phyloP scores from a whole-genome alignment of 2,329 filamentous ascomycete species.

The Sporothrix protearum region DNA sequence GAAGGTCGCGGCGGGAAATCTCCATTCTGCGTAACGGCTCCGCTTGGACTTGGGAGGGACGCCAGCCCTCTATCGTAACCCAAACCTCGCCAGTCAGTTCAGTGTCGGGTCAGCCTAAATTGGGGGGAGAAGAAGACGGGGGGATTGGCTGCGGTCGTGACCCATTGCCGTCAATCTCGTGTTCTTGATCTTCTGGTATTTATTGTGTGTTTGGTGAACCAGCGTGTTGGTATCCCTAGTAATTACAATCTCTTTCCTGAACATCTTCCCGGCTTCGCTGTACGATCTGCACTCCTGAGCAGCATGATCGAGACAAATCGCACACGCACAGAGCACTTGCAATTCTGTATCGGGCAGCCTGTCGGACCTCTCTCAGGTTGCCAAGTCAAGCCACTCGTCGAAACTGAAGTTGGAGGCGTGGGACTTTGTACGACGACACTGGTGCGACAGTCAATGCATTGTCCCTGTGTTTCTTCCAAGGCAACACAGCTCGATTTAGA shows the following conservation, averaged over 20 bases:
- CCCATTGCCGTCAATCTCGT: not conserved
- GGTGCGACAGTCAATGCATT: not conserved
- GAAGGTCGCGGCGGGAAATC: not conserved
- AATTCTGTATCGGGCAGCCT: not conserved
- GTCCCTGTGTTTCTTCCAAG: not conserved
- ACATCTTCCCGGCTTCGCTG: not conserved
- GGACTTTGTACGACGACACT: not conserved
- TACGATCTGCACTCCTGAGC: not conserved
- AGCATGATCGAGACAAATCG: slow-evolving; percentile 5
- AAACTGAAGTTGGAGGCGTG: not conserved
- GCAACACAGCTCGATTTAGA: not conserved
- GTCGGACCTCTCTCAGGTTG: not conserved
- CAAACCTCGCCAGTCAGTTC: not conserved
- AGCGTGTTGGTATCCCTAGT: not conserved
- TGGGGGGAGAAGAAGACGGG: not conserved
- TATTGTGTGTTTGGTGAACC: not conserved
- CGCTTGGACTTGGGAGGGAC: not conserved
- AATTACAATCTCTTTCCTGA: not conserved
- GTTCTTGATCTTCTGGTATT: not conserved
- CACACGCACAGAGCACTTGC: not conserved
- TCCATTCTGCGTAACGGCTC: not conserved
- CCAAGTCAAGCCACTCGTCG: not conserved
- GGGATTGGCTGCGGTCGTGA: not conserved
- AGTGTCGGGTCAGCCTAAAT: not conserved
- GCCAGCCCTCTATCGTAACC: not conserved